A percentile compares a stretch with the other conserved stretches of the same genome.
These are phyloP conservation scores for Talaromyces marneffei DNA, from an alignment of 2,329 filamentous ascomycete species.

Conservation along the genomic window DNA sequence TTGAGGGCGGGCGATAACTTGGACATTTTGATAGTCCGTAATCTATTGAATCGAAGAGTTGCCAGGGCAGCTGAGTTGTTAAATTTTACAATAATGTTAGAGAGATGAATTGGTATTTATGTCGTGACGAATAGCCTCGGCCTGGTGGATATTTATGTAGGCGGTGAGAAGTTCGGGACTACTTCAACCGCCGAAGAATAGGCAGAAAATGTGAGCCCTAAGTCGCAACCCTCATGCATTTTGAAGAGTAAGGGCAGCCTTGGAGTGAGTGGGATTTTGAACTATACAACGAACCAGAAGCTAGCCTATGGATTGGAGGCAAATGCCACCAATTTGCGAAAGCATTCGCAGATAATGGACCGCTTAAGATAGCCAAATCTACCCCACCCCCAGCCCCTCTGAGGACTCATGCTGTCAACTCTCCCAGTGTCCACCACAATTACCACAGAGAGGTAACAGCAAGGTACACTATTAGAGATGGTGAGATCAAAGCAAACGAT, in stretches of 20 bases:
- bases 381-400: no score
- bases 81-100: no score
- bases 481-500: background rate
- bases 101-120: background rate
- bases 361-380: no score
- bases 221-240: background rate
- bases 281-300: no score
- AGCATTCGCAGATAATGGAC: no score
- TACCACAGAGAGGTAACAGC: background rate
- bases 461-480: background rate
- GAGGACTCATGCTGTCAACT: background rate
- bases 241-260: no score
- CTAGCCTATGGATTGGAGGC: no score
- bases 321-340: no score
- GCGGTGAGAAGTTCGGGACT: background rate
- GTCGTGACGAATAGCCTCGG: background rate
- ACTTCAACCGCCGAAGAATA: background rate
- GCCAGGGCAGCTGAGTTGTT: no score
- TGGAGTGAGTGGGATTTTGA: no score
- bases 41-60: no score
- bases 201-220: background rate
- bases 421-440: background rate
- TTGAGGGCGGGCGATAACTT: slow-evolving; percentile 68
- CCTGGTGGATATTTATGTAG: background rate
- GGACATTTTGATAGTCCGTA: no score